These are phyloP conservation scores for Fusarium nodosum DNA, from an alignment of 2,329 filamentous ascomycete species.

Conservation along the genomic window DNA sequence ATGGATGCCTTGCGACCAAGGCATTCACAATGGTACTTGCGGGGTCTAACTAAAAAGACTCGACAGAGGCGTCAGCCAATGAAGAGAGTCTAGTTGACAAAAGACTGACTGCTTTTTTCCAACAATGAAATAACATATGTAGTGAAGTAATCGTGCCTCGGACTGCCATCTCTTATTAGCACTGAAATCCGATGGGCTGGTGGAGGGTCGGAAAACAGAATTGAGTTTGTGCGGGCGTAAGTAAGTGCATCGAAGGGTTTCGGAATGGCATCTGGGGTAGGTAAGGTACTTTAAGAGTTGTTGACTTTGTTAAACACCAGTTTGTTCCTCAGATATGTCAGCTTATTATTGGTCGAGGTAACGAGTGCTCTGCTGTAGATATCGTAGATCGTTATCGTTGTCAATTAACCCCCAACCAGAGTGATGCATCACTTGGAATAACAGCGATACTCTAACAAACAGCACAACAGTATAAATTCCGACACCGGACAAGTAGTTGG, in stretches of 20 bases:
- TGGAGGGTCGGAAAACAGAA: constrained; percentile 28
- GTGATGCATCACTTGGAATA: background rate
- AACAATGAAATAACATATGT: constrained; percentile 4
- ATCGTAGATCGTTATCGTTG: background rate
- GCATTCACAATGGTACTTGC: constrained; percentile 14
- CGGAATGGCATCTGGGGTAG: background rate
- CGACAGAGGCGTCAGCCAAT: constrained; percentile 40
- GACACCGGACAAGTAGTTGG: constrained; percentile 27
- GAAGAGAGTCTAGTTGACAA: constrained; percentile 13
- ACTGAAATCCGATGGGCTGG: constrained; percentile 10
- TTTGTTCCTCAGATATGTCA: constrained; percentile 1
- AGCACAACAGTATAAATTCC: constrained; percentile 5
- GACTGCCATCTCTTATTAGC: constrained; percentile 4
- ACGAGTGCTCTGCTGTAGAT: background rate
- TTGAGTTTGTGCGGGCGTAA: constrained; percentile 30
- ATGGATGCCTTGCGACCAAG: constrained; percentile 42
- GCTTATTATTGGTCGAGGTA: constrained; percentile 15
- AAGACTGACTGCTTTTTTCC: constrained; percentile 6
- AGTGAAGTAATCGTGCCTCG: constrained; percentile 10
- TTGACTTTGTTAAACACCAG: background rate
- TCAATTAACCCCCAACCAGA: constrained; percentile 3
- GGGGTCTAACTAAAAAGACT: constrained; percentile 2
- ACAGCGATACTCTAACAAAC: too few species aligned
- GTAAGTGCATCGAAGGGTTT: constrained; percentile 6
- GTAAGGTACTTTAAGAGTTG: constrained; percentile 4